Base-by-base conservation (phyloP, 352 stramenopile species). In the Phytopythium chamaehyphon region DNA sequence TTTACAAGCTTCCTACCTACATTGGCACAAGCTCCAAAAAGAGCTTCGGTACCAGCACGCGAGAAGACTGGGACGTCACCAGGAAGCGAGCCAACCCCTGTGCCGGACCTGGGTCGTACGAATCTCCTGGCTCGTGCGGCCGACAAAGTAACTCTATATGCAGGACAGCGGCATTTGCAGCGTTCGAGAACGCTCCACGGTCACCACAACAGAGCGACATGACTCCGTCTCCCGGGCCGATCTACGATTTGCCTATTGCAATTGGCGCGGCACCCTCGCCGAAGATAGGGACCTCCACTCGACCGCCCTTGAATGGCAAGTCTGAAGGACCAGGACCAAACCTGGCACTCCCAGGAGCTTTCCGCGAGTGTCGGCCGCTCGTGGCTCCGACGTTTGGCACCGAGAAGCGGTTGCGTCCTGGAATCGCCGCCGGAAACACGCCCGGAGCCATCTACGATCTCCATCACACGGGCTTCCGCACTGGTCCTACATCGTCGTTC, bases 361-460 rank as follows among this genome's bases (percentile, higher is more conserved):
- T 87, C 65, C 55, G 63, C 40, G 64, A 83, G 12, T 66, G 47
- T 2, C 64, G 69, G 14, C 47, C 79, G 44, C 55, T 61, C 8
- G 73, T 86, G 2, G 78, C 80, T 19, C 73, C 83, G 11, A 93
- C 77, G 12, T 93, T 93, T 38, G 83, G 83, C 42, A 87, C 68
- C 0, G 83, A 91, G 53, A 52, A 62, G 35, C 70, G 83, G 8
- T 55, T 88, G 46, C 68, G 66, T 24, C 38, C 69, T 3, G 21
- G 43, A 2, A 28, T 55, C 14, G 59, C 55, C 10, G 48, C 57
- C 23, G 55, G 55, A 54, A 24, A 70, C 47, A 51, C 70, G 0
- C 83, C 81, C 0, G 81, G 81, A 6, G 68, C 81, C 33, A 82
- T 90, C 53, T 93, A 93, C 56, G 77, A 92, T 40, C 55, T 92